Evolutionary conservation across 2,329 filamentous ascomycete genomes (phyloP), one percentile per base, ranked within the genome.

Genomic region (Torrubiella hemipterigena): DNA sequence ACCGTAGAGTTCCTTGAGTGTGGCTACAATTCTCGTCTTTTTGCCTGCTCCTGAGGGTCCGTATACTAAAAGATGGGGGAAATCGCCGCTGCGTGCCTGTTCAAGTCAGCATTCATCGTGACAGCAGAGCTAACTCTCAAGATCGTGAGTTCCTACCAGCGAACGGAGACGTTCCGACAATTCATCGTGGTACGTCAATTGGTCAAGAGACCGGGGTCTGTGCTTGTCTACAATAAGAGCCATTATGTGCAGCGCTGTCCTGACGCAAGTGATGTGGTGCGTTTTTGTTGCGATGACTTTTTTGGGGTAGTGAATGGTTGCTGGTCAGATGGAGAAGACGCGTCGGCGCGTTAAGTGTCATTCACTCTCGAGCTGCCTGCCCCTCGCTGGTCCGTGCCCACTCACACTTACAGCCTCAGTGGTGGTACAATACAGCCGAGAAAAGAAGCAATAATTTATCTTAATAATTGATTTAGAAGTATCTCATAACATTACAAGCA

Each of bases 11-110:
- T 95, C 89, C 55, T 94, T 93, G 4, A 98, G 64, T 0, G 89
- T 96, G 12, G 91, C 87, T 13, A 95, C 85, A 43, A 96, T 93
- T 26, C 91, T 79, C 2, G 91, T 98, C 61, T 98, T 98, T 58
- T 98, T 98, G 43, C 91, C 91, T 5, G 91, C 91, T 20, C 91
- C 91, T 0, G 89, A 95, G 1, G 91, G 91, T 0, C 91, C 91
- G 52, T 96, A 98, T 41, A 98, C 83, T 39, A 98, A 81, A 28
- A 98, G 77, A 60, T 98, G 93, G 30, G 91, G 91, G 52, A 98
- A 98, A 56, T 98, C 93, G 45, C 89, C 86, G 59, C 82, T 93
- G 72, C 93, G 84, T 33, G 91, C 91, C 87, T 94, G 45, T 38
- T 33, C 27, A n/a, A 23, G 31, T 25, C 8, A 25, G 38, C 13